Evolutionary conservation across 352 stramenopile genomes (phyloP), one percentile per base, ranked within the genome.

Genomic region (Phytophthora podocarpi): DNA sequence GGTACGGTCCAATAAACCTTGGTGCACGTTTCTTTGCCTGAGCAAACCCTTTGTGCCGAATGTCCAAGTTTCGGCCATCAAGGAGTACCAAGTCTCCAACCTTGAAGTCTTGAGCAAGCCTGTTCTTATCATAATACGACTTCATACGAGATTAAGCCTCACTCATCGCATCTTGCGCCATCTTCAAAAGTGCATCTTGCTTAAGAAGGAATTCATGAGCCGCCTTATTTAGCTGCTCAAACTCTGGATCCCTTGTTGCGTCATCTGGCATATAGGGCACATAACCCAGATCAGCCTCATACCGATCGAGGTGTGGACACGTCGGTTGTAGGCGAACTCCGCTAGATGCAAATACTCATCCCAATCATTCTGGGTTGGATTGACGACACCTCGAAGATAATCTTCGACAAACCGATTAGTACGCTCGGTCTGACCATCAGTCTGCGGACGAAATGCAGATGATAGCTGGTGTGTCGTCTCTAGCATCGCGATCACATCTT

Each of bases 251-350:
- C 18, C 3, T 13, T 49, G 43, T 13, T 1, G 55, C 32, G 34
- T 61, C 32, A n/a, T 48, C 53, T 16, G 49, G 52, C 53, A 53
- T 62, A 15, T 62, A 53, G 8, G 53, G 53, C 3, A 62, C 35
- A 50, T 59, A 51, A 5, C 42, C 43, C 2, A 64, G 24, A 64
- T 57, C 55, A 10, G 45, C 45, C 45, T 64, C 16, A 64, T 42
- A 16, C n/a, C 32, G 39, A 64, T 64, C 5, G 32, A 32, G 1
- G 53, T 30, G n/a, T 64, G 35, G 9, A 47, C 34, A 18, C 32
- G 20, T 32, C 43, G 21, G 35, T 57, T 57, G 23, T 64, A 52
- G 9, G 55, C 46, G 37, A 64, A 36, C 21, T 64, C 56, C 43
- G 35, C 34, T 15, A 55, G 32, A 36, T 63, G 43, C 5, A 57